Evolutionary conservation across 495 filamentous ascomycete genomes (phyloP), one percentile per base, ranked within the genome.

Genomic region (Xylaria telfairii): DNA sequence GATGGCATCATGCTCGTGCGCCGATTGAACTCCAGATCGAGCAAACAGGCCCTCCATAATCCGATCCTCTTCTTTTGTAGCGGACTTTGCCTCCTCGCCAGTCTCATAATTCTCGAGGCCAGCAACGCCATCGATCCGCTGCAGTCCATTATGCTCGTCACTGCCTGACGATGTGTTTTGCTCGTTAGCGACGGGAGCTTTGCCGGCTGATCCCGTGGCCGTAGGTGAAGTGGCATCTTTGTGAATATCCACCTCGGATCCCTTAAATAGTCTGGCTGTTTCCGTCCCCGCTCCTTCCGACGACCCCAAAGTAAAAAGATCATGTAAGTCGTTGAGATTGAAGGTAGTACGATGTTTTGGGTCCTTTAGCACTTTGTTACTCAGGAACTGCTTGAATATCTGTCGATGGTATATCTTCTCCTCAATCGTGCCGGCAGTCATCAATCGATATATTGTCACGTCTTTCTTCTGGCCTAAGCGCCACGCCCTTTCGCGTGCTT

Each of bases 381-480:
- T 92, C 39, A 99, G 83, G 75, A 97, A 97, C 73, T 97, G 94
- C 79, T 99, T 99, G 83, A 94, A 98, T 61, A 99, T 93, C 79
- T 99, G 96, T 6, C 96, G 92, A 78, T 98, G 96, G 69, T 98
- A 98, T 49, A 99, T 98, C 85, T 98, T 98, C 81, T 99, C 96
- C 76, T 99, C 96, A 41, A 99, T 98, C 0, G 96, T 98, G 19
- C 95, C 95, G 2, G 93, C 93, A n/a, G 93, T 96, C 92, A 99
- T 94, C 47, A 99, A 84, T 30, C 96, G 92, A 79, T 96, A 99
- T 39, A 99, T 94, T 0, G 91, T 94, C 24, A 99, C 96, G 56
- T 97, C 92, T 59, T 91, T 90, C 76, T 95, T 98, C 81, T 99
- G 96, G 4, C 96, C 96, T 13, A 99, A 85, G 49, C 96, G 88